Conservation (phyloP, 2,329 filamentous ascomycete species). For the Magnaporthiopsis incrustans region DNA sequence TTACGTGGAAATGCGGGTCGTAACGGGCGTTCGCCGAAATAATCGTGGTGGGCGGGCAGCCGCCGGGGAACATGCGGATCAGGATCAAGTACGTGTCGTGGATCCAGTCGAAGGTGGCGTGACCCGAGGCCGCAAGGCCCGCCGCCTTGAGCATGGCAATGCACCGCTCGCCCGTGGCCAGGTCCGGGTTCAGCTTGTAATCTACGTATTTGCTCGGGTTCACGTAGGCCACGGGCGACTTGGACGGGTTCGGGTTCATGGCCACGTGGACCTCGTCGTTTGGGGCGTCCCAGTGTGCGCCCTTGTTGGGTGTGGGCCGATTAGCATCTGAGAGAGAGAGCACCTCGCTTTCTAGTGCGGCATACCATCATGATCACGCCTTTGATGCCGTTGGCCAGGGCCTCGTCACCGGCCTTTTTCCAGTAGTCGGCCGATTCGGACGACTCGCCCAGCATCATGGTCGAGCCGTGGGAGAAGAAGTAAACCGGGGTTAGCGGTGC, state of each 20-base stretch:
- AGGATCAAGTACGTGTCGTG: constrained; percentile 63
- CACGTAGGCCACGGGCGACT: constrained; percentile 59
- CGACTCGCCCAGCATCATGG: constrained; percentile 64
- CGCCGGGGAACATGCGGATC: constrained; percentile 59
- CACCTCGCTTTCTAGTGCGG: constrained; percentile 7
- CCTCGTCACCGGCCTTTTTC: constrained; percentile 57
- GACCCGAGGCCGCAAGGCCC: constrained; percentile 45
- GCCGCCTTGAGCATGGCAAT: constrained; percentile 38
- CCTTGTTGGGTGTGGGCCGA: constrained; percentile 24
- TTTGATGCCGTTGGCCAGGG: constrained; percentile 50
- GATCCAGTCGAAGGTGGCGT: constrained; percentile 59
- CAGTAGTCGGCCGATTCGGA: constrained; percentile 54
- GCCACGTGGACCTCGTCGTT: constrained; percentile 51
- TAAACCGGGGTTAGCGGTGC: constrained; percentile 43
- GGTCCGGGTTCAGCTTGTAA: constrained; percentile 54
- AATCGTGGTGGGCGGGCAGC: constrained; percentile 58
- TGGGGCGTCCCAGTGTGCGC: constrained; percentile 57
- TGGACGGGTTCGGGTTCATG: constrained; percentile 50
- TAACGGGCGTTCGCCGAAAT: constrained; percentile 28
- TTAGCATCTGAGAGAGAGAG: background rate
- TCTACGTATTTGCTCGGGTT: constrained; percentile 55
- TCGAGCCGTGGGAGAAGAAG: constrained; percentile 64
- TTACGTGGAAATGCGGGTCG: constrained; percentile 36
- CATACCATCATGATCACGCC: constrained; percentile 57
- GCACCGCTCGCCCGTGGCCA: constrained; percentile 40